Conservation (phyloP, 805 yeast genomes). For the Millerozyma acaciae region DNA sequence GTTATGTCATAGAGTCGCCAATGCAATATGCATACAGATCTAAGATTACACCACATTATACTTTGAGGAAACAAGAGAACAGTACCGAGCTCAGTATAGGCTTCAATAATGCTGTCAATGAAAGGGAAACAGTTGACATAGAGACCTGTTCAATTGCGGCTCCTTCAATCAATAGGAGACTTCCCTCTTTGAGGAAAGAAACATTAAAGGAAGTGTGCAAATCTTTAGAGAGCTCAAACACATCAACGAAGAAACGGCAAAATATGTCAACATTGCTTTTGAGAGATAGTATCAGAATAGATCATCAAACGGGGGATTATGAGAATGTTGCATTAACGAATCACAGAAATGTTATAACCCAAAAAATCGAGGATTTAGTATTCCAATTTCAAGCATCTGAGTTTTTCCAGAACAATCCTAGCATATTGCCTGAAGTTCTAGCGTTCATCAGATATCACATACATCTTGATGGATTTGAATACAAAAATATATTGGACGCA, state of each 20-base stretch:
- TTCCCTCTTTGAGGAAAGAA: slow-evolving; percentile 13
- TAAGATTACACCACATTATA: slow-evolving; percentile 40
- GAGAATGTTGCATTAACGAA: slow-evolving; percentile 22
- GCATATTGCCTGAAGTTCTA: slow-evolving; percentile 32
- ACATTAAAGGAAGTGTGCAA: slow-evolving; percentile 5
- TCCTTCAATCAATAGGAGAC: slow-evolving; percentile 22
- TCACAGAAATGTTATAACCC: slow-evolving; percentile 28
- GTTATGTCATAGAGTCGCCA: slow-evolving; percentile 31
- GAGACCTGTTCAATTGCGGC: slow-evolving; percentile 37
- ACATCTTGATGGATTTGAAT: slow-evolving; percentile 4
- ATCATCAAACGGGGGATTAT: slow-evolving; percentile 28
- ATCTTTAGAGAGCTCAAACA: slow-evolving; percentile 1
- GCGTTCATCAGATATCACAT: slow-evolving; percentile 26
- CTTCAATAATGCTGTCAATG: slow-evolving; percentile 22
- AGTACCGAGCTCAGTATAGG: slow-evolving; percentile 23
- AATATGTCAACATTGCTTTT: slow-evolving; percentile 16
- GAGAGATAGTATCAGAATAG: slow-evolving; percentile 30
- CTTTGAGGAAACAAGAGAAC: slow-evolving; percentile 5
- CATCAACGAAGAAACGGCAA: background rate
- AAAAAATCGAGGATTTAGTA: slow-evolving; percentile 28
- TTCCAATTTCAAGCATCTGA: slow-evolving; percentile 38
- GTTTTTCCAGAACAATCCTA: slow-evolving; percentile 40
- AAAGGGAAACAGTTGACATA: slow-evolving; percentile 26
- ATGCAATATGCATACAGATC: slow-evolving; percentile 36
- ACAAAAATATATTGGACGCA: slow-evolving; percentile 35